phyloP scores from a whole-genome alignment of 1,139 yeast species.

The Spathaspora sp. region DNA sequence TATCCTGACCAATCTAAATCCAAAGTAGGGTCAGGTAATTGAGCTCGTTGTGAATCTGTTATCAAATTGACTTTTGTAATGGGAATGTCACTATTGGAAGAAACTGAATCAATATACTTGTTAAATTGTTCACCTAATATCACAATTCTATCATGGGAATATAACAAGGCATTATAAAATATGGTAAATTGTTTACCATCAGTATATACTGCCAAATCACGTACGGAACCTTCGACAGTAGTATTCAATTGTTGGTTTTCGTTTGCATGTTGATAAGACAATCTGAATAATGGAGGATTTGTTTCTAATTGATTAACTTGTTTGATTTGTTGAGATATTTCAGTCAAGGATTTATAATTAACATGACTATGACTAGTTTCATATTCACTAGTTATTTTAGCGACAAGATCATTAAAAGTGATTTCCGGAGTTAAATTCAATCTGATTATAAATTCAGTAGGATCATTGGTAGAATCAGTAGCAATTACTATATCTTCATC shows the following conservation, averaged over 20 bases:
- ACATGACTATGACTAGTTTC: constrained; percentile 35
- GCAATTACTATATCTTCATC: constrained; percentile 93
- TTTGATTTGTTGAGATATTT: constrained; percentile 54
- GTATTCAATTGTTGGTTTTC: constrained; percentile 46
- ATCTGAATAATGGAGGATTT: constrained; percentile 62
- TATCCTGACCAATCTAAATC: constrained; percentile 89
- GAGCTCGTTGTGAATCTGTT: constrained; percentile 56
- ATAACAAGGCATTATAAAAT: constrained; percentile 75
- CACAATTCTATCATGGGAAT: constrained; percentile 65
- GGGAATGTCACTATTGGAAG: constrained; percentile 30
- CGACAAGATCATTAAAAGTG: constrained; percentile 53
- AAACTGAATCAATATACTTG: constrained; percentile 43
- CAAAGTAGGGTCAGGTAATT: constrained; percentile 83
- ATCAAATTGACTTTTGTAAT: constrained; percentile 68
- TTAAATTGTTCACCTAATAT: constrained; percentile 72
- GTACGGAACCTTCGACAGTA: constrained; percentile 51
- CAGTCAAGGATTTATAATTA: constrained; percentile 51
- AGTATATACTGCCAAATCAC: constrained; percentile 61
- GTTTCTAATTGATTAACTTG: constrained; percentile 49
- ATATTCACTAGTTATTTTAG: constrained; percentile 45
- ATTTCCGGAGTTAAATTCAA: constrained; percentile 53
- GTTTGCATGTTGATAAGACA: constrained; percentile 57
- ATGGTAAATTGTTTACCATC: constrained; percentile 34
- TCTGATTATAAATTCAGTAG: constrained; percentile 58
- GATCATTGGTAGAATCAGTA: constrained; percentile 47